A percentile compares a stretch with the other conserved stretches of the same genome.
Conservation (phyloP, 2,329 filamentous ascomycete genomes). For the Pseudopyrenochaeta lycopersici region DNA sequence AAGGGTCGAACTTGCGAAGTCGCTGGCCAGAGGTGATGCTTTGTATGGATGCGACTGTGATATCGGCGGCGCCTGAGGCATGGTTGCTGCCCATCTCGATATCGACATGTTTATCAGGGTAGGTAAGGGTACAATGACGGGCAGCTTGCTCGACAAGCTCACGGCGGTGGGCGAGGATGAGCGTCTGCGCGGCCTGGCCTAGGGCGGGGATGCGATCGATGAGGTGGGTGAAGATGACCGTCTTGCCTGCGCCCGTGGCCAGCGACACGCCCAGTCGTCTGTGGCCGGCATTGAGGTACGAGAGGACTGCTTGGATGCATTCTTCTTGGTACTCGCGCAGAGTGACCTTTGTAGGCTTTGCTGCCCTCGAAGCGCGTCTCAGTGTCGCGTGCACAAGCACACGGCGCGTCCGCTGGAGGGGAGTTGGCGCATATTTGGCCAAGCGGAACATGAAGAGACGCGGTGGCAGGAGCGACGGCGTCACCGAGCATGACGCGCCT, state of each 20-base stretch:
- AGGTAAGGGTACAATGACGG: constrained; percentile 80
- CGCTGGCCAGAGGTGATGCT: constrained; percentile 81
- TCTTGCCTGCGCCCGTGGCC: constrained; percentile 90
- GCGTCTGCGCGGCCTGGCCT: constrained; percentile 73
- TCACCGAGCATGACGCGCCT: constrained; percentile 27
- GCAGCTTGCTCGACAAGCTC: constrained; percentile 96
- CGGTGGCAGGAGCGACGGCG: constrained; percentile 22
- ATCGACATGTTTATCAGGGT: constrained; percentile 82
- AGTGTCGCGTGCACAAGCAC: constrained; percentile 6
- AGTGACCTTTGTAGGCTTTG: constrained; percentile 55
- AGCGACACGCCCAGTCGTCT: constrained; percentile 85
- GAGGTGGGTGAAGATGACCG: constrained; percentile 95
- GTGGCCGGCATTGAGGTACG: constrained; percentile 73
- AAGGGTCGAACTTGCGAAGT: constrained; percentile 82
- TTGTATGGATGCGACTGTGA: constrained; percentile 89
- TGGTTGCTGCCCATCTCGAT: constrained; percentile 87
- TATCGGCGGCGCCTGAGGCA: constrained; percentile 84
- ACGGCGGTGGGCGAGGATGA: constrained; percentile 90
- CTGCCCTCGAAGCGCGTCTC: constrained; percentile 29
- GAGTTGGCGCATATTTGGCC: constrained; percentile 40
- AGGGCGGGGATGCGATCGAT: constrained; percentile 77
- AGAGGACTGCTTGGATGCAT: constrained; percentile 83
- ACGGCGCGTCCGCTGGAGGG: constrained; percentile 19
- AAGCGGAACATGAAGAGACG: constrained; percentile 43
- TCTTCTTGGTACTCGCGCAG: constrained; percentile 90